phyloP scores from a whole-genome alignment of 495 filamentous ascomycete species.

The Aspergillus mulundensis region DNA sequence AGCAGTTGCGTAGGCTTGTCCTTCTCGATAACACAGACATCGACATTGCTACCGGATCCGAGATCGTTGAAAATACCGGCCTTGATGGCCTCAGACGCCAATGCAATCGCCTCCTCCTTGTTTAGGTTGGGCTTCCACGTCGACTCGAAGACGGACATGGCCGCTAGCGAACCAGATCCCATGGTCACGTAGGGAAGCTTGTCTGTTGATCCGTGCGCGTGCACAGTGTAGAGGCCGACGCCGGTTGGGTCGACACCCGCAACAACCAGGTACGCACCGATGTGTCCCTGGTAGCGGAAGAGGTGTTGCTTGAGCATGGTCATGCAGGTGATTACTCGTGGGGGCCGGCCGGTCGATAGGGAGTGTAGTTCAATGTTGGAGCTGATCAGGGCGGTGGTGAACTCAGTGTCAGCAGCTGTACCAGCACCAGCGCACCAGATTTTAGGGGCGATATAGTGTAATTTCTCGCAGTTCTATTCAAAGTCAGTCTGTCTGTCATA shows the following conservation, averaged over 20 bases:
- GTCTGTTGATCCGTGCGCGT: slow-evolving; percentile 97
- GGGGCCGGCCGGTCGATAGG: slow-evolving; percentile 90
- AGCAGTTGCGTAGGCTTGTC: slow-evolving; percentile 85
- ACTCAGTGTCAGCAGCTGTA: slow-evolving; percentile 98
- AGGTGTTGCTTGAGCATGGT: slow-evolving; percentile 99
- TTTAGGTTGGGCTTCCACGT: slow-evolving; percentile 82
- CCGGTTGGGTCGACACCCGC: slow-evolving; percentile 97
- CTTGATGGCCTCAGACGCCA: slow-evolving; percentile 85
- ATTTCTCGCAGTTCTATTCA: slow-evolving; percentile 94
- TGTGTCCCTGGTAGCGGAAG: slow-evolving; percentile 96
- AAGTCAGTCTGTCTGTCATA: not conserved
- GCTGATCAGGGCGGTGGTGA: slow-evolving; percentile 97
- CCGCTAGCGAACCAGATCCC: slow-evolving; percentile 92
- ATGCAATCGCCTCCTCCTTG: slow-evolving; percentile 73
- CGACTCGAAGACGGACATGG: slow-evolving; percentile 98
- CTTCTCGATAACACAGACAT: slow-evolving; percentile 88
- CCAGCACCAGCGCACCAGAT: slow-evolving; percentile 99
- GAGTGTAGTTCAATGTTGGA: slow-evolving; percentile 97
- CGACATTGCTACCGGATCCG: slow-evolving; percentile 95
- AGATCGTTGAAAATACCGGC: slow-evolving; percentile 99
- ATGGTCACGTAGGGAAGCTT: slow-evolving; percentile 99
- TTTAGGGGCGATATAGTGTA: slow-evolving; percentile 97
- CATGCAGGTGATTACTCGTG: slow-evolving; percentile 98
- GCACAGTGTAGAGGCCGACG: slow-evolving; percentile 93
- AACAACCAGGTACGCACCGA: slow-evolving; percentile 96